Conservation (phyloP, 2,329 filamentous ascomycete species). For the Neofusicoccum parvum region DNA sequence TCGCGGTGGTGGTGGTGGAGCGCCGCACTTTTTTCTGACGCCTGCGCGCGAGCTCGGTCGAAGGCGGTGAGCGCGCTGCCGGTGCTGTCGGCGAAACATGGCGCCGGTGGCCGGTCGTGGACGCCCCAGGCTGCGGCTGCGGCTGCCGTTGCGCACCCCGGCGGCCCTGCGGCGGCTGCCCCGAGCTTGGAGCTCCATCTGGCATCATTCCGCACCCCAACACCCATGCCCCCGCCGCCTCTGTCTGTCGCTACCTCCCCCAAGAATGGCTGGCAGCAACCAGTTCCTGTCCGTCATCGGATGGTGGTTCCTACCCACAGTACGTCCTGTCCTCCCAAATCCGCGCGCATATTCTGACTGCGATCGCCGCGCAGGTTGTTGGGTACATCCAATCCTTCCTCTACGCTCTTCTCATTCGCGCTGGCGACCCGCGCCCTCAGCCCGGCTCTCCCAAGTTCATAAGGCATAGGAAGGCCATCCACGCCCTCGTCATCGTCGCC, state of each 20-base stretch:
- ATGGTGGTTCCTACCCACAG: slow-evolving; percentile 65
- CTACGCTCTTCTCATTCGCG: slow-evolving; percentile 86
- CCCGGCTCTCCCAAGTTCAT: slow-evolving; percentile 69
- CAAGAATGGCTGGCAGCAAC: slow-evolving; percentile 10
- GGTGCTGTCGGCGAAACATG: slow-evolving; percentile 1
- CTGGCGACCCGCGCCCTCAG: slow-evolving; percentile 75
- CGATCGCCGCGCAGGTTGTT: slow-evolving; percentile 62
- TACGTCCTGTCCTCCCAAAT: slow-evolving; percentile 37
- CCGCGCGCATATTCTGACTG: background rate
- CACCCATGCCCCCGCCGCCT: background rate
- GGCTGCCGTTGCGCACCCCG: background rate
- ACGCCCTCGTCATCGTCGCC: slow-evolving; percentile 76
- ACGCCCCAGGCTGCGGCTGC: background rate
- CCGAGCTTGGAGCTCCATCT: slow-evolving; percentile 15
- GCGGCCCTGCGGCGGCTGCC: background rate
- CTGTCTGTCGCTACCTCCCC: background rate
- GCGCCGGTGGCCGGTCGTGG: background rate
- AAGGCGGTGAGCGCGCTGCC: slow-evolving; percentile 1
- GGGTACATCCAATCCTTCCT: slow-evolving; percentile 77
- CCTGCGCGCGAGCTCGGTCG: background rate
- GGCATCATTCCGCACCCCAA: slow-evolving; percentile 12
- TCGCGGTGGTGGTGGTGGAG: background rate
- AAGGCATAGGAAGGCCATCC: slow-evolving; percentile 77
- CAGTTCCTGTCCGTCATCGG: slow-evolving; percentile 57
- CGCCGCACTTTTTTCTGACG: slow-evolving; percentile 18